A percentile compares a stretch with the other conserved stretches of the same genome.
phyloP scores from a whole-genome alignment of 2,329 filamentous ascomycete species.

The Calonectria fujianensis region DNA sequence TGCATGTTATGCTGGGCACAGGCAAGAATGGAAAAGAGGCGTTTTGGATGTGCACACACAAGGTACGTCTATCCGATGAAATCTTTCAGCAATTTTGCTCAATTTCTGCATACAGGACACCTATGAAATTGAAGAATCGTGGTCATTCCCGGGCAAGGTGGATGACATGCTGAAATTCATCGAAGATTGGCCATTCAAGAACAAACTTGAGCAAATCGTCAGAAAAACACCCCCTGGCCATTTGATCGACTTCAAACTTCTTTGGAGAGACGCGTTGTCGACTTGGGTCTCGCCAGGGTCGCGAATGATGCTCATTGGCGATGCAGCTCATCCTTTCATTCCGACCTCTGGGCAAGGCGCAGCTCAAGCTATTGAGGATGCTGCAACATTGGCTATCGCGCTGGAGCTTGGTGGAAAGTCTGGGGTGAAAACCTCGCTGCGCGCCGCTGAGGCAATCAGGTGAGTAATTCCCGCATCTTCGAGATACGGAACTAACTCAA shows the following conservation, averaged over 20 bases:
- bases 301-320: constrained; percentile 14
- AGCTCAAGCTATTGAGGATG: constrained; percentile 12
- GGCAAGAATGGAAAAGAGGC: constrained; percentile 7
- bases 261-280: not conserved
- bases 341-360: not conserved
- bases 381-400: not conserved
- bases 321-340: not conserved
- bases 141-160: constrained; percentile 11
- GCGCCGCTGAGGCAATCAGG: not conserved
- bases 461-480: not conserved
- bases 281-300: constrained; percentile 5
- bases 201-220: not conserved
- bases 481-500: not conserved
- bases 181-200: constrained; percentile 15
- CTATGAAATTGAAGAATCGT: constrained; percentile 20
- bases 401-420: constrained; percentile 4
- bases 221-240: not conserved
- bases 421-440: not conserved
- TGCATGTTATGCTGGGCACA: constrained; percentile 15
- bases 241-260: constrained; percentile 14
- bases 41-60: constrained; percentile 15
- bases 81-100: not conserved
- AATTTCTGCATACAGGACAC: not conserved
- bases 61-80: not conserved
- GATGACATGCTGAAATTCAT: constrained; percentile 12